Base-by-base conservation (phyloP, 2,329 filamentous ascomycete species). In the Pseudogymnoascus sp. region DNA sequence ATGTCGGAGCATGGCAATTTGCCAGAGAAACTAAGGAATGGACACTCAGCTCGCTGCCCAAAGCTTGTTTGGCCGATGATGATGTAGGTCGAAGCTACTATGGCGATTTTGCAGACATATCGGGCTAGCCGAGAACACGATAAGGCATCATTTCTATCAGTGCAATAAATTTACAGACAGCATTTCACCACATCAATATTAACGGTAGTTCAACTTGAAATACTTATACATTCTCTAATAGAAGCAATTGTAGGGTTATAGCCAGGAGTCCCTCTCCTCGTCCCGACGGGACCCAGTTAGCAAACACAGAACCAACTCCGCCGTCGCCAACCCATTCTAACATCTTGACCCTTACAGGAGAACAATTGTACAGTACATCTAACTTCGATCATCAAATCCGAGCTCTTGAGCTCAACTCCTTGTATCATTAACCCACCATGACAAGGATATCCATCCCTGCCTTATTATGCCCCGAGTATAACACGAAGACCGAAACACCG, bases 281-380 rank as follows among this genome's bases (percentile, higher is more conserved):
- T n/a, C 48, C 29, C 29, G 25, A 31, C 25, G 33, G 15, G 8
- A 15, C 29, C 27, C 15, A 33, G 29, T 21, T 55, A 21, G 29
- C 48, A 55, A 31, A 55, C 33, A 55, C 48, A 33, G 5, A 33
- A 33, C n/a, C 48, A 55, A 55, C 48, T 55, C 48, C 27, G 48
- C 9, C 25, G 27, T n/a, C 48, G 29, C 9, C 48, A 33, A 17
- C 27, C 48, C 48, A 33, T 10, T 55, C 48, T 33, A 55, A 55
- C 27, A 33, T 33, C 48, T 21, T 21, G 17, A 55, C 17, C 4
- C 48, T n/a, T 10, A 15, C n/a, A 21, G 9, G 10, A 33, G 5
- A 55, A 9, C 48, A 55, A 33, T 55, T 55, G 48, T 55, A 55
- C 48, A 55, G 48, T 55, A 55, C 48, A 55, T 55, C 48, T 33